These are phyloP conservation scores for Carallia brachiata DNA, from an alignment of 345 rosid species.

Conservation along the genomic window DNA sequence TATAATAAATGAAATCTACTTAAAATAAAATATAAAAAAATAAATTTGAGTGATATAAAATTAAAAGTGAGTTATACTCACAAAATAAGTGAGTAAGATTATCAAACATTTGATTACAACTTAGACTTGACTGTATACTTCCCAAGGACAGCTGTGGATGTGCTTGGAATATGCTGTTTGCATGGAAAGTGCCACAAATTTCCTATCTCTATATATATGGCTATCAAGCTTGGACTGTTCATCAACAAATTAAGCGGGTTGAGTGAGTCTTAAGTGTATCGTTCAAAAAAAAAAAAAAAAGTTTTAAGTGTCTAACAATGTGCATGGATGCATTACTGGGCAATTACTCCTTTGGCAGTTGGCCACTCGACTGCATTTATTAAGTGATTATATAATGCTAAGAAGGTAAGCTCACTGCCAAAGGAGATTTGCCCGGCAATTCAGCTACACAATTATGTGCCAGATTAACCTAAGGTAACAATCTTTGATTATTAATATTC, in stretches of 20 bases:
- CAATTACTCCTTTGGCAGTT: constrained; percentile 29
- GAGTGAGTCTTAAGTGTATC: neutral
- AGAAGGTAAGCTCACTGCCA: constrained; percentile 30
- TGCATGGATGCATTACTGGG: constrained; percentile 29
- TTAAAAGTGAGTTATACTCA: no score
- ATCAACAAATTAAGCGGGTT: neutral
- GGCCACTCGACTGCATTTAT: constrained; percentile 6
- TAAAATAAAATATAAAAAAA: no score
- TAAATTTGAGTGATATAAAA: no score
- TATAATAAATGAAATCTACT: no score
- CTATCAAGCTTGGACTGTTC: constrained; percentile 2
- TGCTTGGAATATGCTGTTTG: constrained; percentile 26
- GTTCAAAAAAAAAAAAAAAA: neutral
- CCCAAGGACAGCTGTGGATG: neutral
- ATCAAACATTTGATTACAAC: no score
- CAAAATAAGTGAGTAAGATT: no score
- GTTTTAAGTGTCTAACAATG: neutral
- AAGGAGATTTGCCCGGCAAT: constrained; percentile 40
- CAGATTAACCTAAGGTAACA: neutral
- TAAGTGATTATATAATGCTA: neutral
- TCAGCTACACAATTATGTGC: constrained; percentile 9
- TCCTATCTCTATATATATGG: constrained; percentile 7
- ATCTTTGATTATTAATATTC: neutral
- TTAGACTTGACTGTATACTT: neutral
- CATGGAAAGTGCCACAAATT: constrained; percentile 7